A percentile compares a stretch with the other conserved stretches of the same genome.
Evolutionary conservation across 129 eudicot genomes (phyloP).

Genomic region (Helichrysum umbraculigerum): DNA sequence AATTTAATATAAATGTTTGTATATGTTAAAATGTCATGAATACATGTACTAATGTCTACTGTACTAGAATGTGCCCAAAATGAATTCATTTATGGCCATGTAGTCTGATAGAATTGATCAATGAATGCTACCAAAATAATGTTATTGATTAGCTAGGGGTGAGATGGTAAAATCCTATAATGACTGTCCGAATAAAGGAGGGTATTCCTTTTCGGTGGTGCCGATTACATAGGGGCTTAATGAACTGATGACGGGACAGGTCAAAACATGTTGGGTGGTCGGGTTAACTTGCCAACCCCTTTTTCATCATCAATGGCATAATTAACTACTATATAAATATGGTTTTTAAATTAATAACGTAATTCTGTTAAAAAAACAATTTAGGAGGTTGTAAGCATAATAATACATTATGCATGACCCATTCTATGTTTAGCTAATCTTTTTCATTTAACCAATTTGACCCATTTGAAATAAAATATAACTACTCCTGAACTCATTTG

Average conservation of each 20-base stretch:
- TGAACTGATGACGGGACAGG: not conserved
- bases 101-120: constrained; percentile 13
- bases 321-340: not conserved
- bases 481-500: too few species aligned
- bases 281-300: not conserved
- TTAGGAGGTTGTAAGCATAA: too few species aligned
- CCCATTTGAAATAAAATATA: too few species aligned
- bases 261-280: not conserved
- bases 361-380: too few species aligned
- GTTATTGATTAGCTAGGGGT: constrained; percentile 1
- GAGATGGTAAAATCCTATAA: not conserved
- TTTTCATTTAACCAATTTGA: too few species aligned
- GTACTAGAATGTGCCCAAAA: constrained; percentile 10
- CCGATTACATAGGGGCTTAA: not conserved
- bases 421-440: too few species aligned
- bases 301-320: not conserved
- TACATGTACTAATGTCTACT: too few species aligned
- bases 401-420: too few species aligned
- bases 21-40: constrained; percentile 14
- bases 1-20: constrained; percentile 5
- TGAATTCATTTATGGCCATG: constrained; percentile 8
- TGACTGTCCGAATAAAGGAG: not conserved
- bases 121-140: not conserved
- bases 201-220: not conserved
- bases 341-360: too few species aligned